phyloP scores from a whole-genome alignment of 1,139 yeast genomes.

The Wickerhamiella infanticola region DNA sequence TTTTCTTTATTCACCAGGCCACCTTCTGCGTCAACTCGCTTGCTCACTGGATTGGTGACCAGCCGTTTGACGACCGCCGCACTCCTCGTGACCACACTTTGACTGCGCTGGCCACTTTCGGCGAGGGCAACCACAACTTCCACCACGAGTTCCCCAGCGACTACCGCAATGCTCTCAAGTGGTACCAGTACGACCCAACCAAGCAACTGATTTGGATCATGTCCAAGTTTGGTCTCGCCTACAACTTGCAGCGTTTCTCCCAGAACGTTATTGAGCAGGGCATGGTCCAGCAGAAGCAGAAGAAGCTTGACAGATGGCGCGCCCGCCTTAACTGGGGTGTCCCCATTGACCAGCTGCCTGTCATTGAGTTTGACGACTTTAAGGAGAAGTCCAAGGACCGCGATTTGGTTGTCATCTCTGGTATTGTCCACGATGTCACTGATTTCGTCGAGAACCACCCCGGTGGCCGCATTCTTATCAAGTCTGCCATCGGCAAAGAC shows the following conservation, averaged over 20 bases:
- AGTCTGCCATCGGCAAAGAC: slow-evolving; percentile 85
- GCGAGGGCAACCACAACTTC: slow-evolving; percentile 98
- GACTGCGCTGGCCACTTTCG: slow-evolving; percentile 90
- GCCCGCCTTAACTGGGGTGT: slow-evolving; percentile 83
- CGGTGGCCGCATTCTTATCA: slow-evolving; percentile 84
- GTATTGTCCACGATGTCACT: slow-evolving; percentile 87
- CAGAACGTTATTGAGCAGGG: slow-evolving; percentile 96
- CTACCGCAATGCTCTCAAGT: slow-evolving; percentile 91
- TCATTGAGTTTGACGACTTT: slow-evolving; percentile 80
- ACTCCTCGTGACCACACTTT: slow-evolving; percentile 93
- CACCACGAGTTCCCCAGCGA: slow-evolving; percentile 99
- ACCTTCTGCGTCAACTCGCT: slow-evolving; percentile 96
- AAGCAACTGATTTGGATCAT: slow-evolving; percentile 57
- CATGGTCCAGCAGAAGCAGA: slow-evolving; percentile 86
- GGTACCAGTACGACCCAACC: slow-evolving; percentile 99
- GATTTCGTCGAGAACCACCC: slow-evolving; percentile 85
- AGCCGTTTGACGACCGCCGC: slow-evolving; percentile 95
- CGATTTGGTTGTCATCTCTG: slow-evolving; percentile 69
- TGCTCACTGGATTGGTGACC: slow-evolving; percentile 97
- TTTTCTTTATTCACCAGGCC: slow-evolving; percentile 84
- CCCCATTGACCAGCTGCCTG: slow-evolving; percentile 67
- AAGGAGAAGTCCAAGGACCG: slow-evolving; percentile 45
- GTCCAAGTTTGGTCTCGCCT: slow-evolving; percentile 73
- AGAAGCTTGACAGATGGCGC: slow-evolving; percentile 77
- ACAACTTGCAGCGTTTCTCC: slow-evolving; percentile 81